Conservation (phyloP, 306 rosid species). For the Cicer pinnatifidum region DNA sequence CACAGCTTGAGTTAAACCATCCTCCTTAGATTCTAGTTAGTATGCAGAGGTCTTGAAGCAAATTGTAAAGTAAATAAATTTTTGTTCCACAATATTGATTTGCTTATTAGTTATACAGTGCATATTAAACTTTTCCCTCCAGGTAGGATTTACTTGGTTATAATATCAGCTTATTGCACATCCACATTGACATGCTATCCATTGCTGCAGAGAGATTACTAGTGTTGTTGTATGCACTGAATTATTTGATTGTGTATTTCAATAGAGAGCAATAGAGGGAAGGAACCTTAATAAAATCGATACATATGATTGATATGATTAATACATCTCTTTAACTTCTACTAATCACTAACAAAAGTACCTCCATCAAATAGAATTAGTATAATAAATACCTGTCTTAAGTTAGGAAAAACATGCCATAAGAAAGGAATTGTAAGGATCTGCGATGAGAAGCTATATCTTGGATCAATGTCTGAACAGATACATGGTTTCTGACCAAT, state of each 20-base stretch:
- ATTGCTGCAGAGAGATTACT: constrained; percentile 16
- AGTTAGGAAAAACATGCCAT: constrained; percentile 78
- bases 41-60: constrained; percentile 35
- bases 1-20: background rate
- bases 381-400: constrained; percentile 66
- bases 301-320: constrained; percentile 9
- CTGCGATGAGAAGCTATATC: constrained; percentile 83
- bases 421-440: constrained; percentile 87
- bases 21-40: constrained; percentile 6
- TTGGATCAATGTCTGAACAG: constrained; percentile 64
- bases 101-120: constrained; percentile 5
- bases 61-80: constrained; percentile 7
- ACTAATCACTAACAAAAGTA: constrained; percentile 23
- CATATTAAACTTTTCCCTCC: constrained; percentile 17
- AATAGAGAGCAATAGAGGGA: constrained; percentile 29
- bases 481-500: constrained; percentile 75
- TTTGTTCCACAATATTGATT: constrained; percentile 1
- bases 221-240: constrained; percentile 18
- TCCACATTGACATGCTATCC: constrained; percentile 13
- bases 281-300: constrained; percentile 38
- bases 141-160: constrained; percentile 10
- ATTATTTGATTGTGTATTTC: constrained; percentile 18
- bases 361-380: constrained; percentile 31
- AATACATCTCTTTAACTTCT: constrained; percentile 17
- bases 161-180: constrained; percentile 35